Evolutionary conservation across 192 early-diverging fungal species (phyloP), one percentile per base, ranked within the genome.

Genomic region (Polychytrium aggregatum): DNA sequence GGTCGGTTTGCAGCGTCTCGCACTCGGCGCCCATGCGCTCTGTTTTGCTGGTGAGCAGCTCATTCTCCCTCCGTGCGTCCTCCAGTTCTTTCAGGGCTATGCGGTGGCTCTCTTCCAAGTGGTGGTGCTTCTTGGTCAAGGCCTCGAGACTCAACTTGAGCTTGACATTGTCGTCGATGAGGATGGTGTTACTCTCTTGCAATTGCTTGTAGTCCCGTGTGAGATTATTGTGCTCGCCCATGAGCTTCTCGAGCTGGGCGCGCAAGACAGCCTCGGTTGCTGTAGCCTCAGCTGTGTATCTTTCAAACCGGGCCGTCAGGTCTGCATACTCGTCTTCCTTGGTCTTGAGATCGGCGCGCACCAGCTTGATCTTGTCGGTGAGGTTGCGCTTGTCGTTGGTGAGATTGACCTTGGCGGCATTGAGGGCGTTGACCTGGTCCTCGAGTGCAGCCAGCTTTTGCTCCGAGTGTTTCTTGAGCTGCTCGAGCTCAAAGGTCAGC

Each of bases 351-450:
- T 77, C 70, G 4, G 45, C 17, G 2, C 70, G 46, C 18, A 63
- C 55, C 8, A 47, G 20, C 43, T 68, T 66, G 43, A 66, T 45
- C 43, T 69, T 66, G 18, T 77, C 74, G 17, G 68, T 61, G 2
- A 77, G 49, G 30, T 59, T 44, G 10, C 62, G 53, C 39, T 77
- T 77, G 55, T 77, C 74, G 22, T 56, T 63, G 7, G 70, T 53
- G 16, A 77, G 53, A 41, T 55, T 64, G 16, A 44, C 46, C 42
- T 65, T 67, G n/a, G 65, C 54, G 14, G 44, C 43, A 30, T 44
- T 68, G 17, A 77, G 61, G 29, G 68, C 68, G 29, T 77, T 71
- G 18, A 73, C 46, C 35, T 69, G 60, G 17, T 72, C 68, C 33
- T 63, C 61, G 11, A 77, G 55, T 2, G 52, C 31, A 29, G 58